phyloP scores from a whole-genome alignment of 805 yeast genomes.

The Ogataea angusta region DNA sequence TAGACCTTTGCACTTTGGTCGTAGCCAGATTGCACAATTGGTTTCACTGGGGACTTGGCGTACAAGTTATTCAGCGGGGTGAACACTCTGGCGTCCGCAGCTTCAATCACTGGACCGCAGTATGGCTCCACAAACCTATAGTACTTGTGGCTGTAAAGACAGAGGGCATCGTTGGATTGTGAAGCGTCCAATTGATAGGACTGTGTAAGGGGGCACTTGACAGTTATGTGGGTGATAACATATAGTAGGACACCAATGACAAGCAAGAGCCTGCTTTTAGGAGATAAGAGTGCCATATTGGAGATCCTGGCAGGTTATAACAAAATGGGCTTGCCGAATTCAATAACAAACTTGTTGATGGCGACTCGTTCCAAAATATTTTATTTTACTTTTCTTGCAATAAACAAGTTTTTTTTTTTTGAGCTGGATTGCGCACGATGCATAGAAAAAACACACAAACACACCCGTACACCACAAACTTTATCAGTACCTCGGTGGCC shows the following conservation, averaged over 20 bases:
- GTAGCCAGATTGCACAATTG: slow-evolving; percentile 19
- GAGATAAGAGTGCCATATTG: slow-evolving; percentile 13
- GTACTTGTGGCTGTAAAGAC: slow-evolving; percentile 22
- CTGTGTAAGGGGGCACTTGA: slow-evolving; percentile 25
- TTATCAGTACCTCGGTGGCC: slow-evolving; percentile 6
- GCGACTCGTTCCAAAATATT: slow-evolving; percentile 9
- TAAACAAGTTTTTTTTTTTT: slow-evolving; percentile 3
- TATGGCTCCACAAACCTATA: slow-evolving; percentile 21
- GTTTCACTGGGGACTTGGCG: slow-evolving; percentile 23
- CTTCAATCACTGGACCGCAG: slow-evolving; percentile 12
- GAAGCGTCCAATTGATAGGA: slow-evolving; percentile 11
- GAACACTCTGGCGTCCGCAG: slow-evolving; percentile 12
- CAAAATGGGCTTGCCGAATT: background rate
- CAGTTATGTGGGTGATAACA: slow-evolving; percentile 19
- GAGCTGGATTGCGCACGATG: slow-evolving; percentile 4
- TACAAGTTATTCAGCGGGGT: slow-evolving; percentile 17
- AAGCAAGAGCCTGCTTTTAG: slow-evolving; percentile 17
- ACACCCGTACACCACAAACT: slow-evolving; percentile 7
- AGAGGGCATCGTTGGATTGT: slow-evolving; percentile 18
- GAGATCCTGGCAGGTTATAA: background rate
- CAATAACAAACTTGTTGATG: slow-evolving; percentile 6
- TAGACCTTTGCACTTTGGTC: slow-evolving; percentile 8
- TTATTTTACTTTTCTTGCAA: background rate
- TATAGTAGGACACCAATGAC: slow-evolving; percentile 16
- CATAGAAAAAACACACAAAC: too few relatives aligned